Evolutionary conservation across 2,329 filamentous ascomycete genomes (phyloP).

Genomic region (Colletotrichum zoysiae): DNA sequence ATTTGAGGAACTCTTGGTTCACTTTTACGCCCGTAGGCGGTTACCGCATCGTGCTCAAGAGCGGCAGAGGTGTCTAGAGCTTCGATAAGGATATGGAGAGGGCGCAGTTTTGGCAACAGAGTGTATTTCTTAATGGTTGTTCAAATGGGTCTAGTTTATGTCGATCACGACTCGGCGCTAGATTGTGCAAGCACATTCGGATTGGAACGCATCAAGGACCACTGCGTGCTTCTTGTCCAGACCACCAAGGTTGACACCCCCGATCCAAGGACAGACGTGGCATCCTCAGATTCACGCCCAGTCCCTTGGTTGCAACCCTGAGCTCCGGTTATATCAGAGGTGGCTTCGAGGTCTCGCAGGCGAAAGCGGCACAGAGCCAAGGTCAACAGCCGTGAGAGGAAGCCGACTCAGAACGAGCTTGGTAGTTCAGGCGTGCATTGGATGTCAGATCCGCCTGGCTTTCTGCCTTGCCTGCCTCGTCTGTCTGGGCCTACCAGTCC

Average conservation of each 20-base stretch:
- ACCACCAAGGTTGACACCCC: background rate
- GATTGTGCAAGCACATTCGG: slow-evolving; percentile 30
- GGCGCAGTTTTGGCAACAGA: background rate
- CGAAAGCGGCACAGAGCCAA: background rate
- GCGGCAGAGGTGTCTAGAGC: slow-evolving; percentile 35
- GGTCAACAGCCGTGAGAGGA: background rate
- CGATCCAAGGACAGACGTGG: slow-evolving; percentile 3
- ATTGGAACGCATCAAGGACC: slow-evolving; percentile 29
- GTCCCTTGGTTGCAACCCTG: slow-evolving; percentile 3
- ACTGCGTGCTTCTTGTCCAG: slow-evolving; percentile 31
- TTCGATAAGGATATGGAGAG: slow-evolving; percentile 25
- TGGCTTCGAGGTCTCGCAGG: slow-evolving; percentile 10
- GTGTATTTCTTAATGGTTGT: background rate
- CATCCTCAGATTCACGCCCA: background rate
- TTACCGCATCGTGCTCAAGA: slow-evolving; percentile 35
- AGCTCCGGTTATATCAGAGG: background rate
- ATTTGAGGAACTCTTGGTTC: slow-evolving; percentile 2
- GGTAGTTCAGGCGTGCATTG: too few relatives aligned
- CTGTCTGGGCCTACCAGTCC: background rate
- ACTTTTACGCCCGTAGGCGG: slow-evolving; percentile 42
- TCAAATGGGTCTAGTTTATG: background rate
- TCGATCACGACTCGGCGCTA: slow-evolving; percentile 5
- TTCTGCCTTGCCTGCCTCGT: background rate
- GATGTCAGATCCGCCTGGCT: background rate
- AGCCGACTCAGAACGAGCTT: too few relatives aligned